phyloP scores from a whole-genome alignment of 345 rosid species.

The Diplotaxis tenuifolia region DNA sequence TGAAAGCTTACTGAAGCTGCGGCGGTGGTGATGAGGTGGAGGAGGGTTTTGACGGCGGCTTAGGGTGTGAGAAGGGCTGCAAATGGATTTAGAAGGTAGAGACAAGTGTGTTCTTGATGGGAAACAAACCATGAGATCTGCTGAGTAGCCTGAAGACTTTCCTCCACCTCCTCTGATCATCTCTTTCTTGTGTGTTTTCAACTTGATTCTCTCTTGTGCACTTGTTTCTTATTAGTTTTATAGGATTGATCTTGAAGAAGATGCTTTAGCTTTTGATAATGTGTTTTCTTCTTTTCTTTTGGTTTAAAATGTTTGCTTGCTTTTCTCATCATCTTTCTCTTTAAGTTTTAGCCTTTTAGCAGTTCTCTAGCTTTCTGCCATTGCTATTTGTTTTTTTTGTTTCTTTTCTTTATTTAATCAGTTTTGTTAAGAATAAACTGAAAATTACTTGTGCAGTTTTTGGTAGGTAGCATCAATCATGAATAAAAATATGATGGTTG shows the following conservation, averaged over 20 bases:
- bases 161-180: constrained; percentile 71
- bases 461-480: constrained; percentile 19
- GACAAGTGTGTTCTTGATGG: constrained; percentile 73
- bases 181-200: neutral
- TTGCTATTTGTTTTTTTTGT: neutral
- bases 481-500: neutral
- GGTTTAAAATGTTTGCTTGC: constrained; percentile 18
- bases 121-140: constrained; percentile 81
- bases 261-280: constrained; percentile 15
- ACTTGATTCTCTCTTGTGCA: constrained; percentile 10
- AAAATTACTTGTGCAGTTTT: constrained; percentile 9
- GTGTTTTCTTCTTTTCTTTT: neutral
- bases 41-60: constrained; percentile 41
- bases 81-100: constrained; percentile 65
- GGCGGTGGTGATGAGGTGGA: constrained; percentile 40
- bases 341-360: constrained; percentile 22
- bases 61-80: constrained; percentile 57
- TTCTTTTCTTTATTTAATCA: neutral
- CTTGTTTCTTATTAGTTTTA: constrained; percentile 26
- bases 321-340: constrained; percentile 11
- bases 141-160: constrained; percentile 53
- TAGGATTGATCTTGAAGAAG: constrained; percentile 16
- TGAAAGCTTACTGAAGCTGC: constrained; percentile 39
- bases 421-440: neutral
- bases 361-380: constrained; percentile 14